Evolutionary conservation across 2,329 filamentous ascomycete species (phyloP).

Genomic region (Penicillium sp.): DNA sequence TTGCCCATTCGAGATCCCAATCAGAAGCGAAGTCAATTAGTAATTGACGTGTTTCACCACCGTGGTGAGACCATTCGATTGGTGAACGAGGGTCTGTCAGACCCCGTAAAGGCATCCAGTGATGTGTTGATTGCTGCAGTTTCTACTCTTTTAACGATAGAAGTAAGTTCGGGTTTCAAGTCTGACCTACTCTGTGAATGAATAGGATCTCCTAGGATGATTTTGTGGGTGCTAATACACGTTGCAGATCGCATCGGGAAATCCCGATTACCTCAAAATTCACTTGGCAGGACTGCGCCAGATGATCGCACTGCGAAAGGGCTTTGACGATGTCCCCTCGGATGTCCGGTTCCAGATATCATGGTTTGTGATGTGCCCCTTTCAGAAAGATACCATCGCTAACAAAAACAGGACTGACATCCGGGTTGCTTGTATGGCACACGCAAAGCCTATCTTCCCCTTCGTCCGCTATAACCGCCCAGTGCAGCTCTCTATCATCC

Average conservation of each 20-base stretch:
- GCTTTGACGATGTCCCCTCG: constrained; percentile 39
- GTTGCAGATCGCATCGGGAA: constrained; percentile 40
- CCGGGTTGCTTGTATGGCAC: constrained; percentile 42
- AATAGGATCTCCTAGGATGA: background rate
- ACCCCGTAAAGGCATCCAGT: constrained; percentile 40
- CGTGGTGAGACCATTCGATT: constrained; percentile 42
- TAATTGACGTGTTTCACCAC: constrained; percentile 42
- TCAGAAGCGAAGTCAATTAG: constrained; percentile 32
- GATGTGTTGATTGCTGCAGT: constrained; percentile 43
- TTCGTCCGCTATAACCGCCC: constrained; percentile 41
- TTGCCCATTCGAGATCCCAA: constrained; percentile 37
- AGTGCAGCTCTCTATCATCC: constrained; percentile 28
- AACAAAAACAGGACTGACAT: constrained; percentile 40
- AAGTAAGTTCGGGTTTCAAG: constrained; percentile 27
- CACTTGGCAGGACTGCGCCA: constrained; percentile 43
- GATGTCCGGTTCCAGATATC: constrained; percentile 43
- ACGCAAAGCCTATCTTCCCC: constrained; percentile 41
- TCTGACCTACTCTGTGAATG: background rate
- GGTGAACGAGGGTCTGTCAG: constrained; percentile 42
- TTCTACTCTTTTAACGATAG: constrained; percentile 41
- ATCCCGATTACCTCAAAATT: constrained; percentile 42
- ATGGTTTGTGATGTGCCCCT: constrained; percentile 30
- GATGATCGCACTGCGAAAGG: constrained; percentile 41
- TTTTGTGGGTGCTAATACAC: background rate
- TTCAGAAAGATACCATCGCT: background rate